Percentiles rank a stretch among this genome's conserved stretches.
Evolutionary conservation across 495 filamentous ascomycete species (phyloP).

Genomic region (Talaromyces liani): DNA sequence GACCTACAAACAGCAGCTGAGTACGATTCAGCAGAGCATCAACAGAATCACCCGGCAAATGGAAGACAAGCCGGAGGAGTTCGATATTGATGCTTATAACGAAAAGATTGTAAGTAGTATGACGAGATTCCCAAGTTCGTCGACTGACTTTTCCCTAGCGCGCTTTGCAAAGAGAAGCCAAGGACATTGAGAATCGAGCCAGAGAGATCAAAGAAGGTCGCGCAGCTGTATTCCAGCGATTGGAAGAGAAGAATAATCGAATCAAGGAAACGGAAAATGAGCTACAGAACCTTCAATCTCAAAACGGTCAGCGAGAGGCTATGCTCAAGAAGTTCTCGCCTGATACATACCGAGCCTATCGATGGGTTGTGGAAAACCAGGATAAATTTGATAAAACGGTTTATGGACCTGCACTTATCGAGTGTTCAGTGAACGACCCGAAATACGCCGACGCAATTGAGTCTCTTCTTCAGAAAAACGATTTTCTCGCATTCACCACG

Average conservation of each 20-base stretch:
- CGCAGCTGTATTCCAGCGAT: slow-evolving; percentile 18
- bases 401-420: slow-evolving; percentile 77
- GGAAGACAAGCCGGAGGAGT: slow-evolving; percentile 41
- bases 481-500: slow-evolving; percentile 67
- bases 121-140: not conserved
- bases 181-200: slow-evolving; percentile 23
- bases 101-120: slow-evolving; percentile 35
- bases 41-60: slow-evolving; percentile 37
- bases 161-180: slow-evolving; percentile 26
- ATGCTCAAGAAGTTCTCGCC: slow-evolving; percentile 48
- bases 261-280: slow-evolving; percentile 37
- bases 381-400: slow-evolving; percentile 70
- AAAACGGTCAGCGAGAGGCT: slow-evolving; percentile 64
- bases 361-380: slow-evolving; percentile 70
- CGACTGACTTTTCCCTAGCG: slow-evolving; percentile 24
- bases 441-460: slow-evolving; percentile 71
- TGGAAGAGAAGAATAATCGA: slow-evolving; percentile 17
- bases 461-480: slow-evolving; percentile 50
- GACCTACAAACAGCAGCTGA: slow-evolving; percentile 43
- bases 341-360: slow-evolving; percentile 65
- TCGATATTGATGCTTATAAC: slow-evolving; percentile 48
- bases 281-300: slow-evolving; percentile 59
- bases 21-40: slow-evolving; percentile 33
- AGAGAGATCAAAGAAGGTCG: slow-evolving; percentile 22
- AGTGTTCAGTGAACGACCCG: slow-evolving; percentile 72